These are phyloP conservation scores for Phytophthora boehmeriae DNA, from an alignment of 352 stramenopile species.

Conservation along the genomic window DNA sequence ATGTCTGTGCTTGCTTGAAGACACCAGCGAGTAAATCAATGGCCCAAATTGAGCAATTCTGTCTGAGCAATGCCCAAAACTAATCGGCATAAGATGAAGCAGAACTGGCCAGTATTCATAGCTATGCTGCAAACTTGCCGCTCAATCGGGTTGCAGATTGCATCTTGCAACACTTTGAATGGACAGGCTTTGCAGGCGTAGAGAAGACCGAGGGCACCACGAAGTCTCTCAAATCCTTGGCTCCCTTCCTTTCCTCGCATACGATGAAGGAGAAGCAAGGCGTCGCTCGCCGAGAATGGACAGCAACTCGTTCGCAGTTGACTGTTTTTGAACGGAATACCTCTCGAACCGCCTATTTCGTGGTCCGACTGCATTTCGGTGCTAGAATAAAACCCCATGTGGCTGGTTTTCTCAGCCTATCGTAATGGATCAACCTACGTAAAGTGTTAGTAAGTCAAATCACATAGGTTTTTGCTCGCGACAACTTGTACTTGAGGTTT, in stretches of 20 bases:
- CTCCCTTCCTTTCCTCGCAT: background rate
- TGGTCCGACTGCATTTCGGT: slow-evolving; percentile 7
- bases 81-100: too few relatives aligned
- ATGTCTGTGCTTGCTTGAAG: too few relatives aligned
- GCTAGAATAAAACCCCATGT: slow-evolving; percentile 8
- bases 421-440: background rate
- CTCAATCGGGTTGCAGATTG: background rate
- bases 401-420: background rate
- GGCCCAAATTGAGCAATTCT: too few relatives aligned
- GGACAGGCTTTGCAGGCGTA: slow-evolving; percentile 26
- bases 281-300: background rate
- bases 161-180: slow-evolving; percentile 8
- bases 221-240: background rate
- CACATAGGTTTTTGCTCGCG: background rate
- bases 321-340: slow-evolving; percentile 2
- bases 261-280: background rate
- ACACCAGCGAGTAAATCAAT: too few relatives aligned
- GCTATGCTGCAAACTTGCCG: too few relatives aligned
- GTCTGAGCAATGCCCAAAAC: too few relatives aligned
- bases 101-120: too few relatives aligned
- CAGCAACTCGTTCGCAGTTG: slow-evolving; percentile 11
- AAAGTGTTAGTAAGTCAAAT: background rate
- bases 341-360: slow-evolving; percentile 22
- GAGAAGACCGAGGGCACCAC: slow-evolving; percentile 5
- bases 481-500: background rate